Evolutionary conservation across 225 moss, liverwort and hornwort genomes (phyloP).

Genomic region (Ulota crispa): DNA sequence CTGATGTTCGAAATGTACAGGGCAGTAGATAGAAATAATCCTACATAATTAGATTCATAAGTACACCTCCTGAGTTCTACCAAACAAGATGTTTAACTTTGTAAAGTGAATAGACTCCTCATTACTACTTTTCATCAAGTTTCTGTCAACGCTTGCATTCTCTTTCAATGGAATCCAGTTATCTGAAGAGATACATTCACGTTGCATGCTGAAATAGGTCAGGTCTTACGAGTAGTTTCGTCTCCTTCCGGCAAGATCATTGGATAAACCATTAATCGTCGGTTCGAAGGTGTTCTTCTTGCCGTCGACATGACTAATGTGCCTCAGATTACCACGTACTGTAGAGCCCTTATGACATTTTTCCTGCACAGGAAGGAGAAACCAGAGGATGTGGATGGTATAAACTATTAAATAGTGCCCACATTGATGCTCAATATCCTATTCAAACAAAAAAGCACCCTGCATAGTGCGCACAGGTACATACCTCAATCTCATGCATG

Average conservation of each 20-base stretch:
- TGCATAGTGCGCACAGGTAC: not conserved
- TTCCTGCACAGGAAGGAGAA: slow-evolving; percentile 41
- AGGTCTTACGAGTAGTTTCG: slow-evolving; percentile 61
- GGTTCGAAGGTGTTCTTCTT: slow-evolving; percentile 50
- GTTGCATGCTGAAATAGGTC: not conserved
- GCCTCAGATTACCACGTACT: slow-evolving; percentile 58
- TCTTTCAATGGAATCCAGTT: not conserved
- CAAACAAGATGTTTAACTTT: not conserved
- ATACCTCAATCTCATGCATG: slow-evolving; percentile 52
- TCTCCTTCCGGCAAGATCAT: slow-evolving; percentile 58
- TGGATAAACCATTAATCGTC: slow-evolving; percentile 58
- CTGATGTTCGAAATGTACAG: not conserved
- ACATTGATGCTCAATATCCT: not conserved
- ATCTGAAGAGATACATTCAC: not conserved
- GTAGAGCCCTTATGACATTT: slow-evolving; percentile 51
- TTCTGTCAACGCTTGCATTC: slow-evolving; percentile 3
- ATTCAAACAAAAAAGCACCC: not conserved
- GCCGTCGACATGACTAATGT: slow-evolving; percentile 45
- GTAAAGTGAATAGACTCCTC: not conserved
- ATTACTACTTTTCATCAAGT: not conserved
- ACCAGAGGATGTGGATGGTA: not conserved
- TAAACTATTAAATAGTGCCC: not conserved
- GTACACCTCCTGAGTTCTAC: not conserved
- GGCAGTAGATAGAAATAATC: not conserved
- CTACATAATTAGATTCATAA: not conserved